Evolutionary conservation across 2,329 filamentous ascomycete species (phyloP), one percentile per base, ranked within the genome.

Genomic region (Drechslerella stenobrocha): DNA sequence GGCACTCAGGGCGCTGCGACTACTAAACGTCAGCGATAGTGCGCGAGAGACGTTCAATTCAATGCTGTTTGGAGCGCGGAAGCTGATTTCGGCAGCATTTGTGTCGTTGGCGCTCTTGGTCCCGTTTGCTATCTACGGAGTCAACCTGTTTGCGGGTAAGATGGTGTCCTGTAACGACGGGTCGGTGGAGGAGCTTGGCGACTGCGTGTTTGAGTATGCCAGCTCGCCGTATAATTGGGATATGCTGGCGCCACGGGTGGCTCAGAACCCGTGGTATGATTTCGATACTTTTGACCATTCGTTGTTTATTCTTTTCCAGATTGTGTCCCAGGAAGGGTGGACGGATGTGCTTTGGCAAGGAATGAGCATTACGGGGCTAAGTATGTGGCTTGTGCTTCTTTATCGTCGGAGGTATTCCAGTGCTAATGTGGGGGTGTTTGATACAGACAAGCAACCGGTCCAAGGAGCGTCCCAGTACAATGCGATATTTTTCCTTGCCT

Each of bases 271-370:
- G 0, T 95, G 84, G 74, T 97, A 87, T 77, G 87, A 87, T 75
- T 98, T 98, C 74, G 93, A 98, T 76, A 88, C 95, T 74, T 98
- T 98, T 73, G 89, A 87, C n/a, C 84, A 89, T 55, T 88, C 92
- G 0, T 81, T 98, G 30, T 97, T 97, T 79, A 95, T 95, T 69
- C 87, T 98, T 65, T 98, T 96, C 79, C 91, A 97, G 76, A 96
- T 98, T 77, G 92, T 97, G 40, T 97, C 92, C 52, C 93, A 98
- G 76, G 95, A 98, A 80, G 93, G 93, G 30, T 98, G 95, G 93
- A 86, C 86, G 8, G 90, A 96, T 75, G 90, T 96, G n/a, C 89
- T 93, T 75, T 91, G 88, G 79, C 83, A 84, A 30, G 87, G 86
- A 1, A 88, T 95, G 78, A 84, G 85, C 28, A 93, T 97, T 71